These are phyloP conservation scores for Trichoderma brevicompactum DNA, from an alignment of 2,329 filamentous ascomycete genomes.

Conservation along the genomic window DNA sequence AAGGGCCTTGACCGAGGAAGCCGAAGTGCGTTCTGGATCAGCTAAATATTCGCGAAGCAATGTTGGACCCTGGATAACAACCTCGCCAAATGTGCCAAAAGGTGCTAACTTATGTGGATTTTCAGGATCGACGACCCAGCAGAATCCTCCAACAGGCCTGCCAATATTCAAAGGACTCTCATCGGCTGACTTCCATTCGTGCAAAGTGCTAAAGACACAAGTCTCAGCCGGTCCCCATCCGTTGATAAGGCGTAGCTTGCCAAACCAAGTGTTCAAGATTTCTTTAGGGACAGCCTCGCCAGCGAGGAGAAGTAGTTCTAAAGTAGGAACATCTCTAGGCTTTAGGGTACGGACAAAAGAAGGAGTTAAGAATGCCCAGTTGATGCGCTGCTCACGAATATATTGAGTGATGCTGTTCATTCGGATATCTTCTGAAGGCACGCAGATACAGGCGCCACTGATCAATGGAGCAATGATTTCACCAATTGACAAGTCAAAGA, in stretches of 20 bases:
- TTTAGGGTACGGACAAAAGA: neutral
- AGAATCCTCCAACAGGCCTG: too few relatives aligned
- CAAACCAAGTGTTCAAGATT: too few relatives aligned
- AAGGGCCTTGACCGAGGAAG: neutral
- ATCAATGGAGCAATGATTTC: constrained; percentile 6
- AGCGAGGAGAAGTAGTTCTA: constrained; percentile 13
- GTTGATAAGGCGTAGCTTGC: too few relatives aligned
- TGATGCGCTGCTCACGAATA: neutral
- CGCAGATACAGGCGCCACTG: neutral
- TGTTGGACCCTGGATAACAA: constrained; percentile 27
- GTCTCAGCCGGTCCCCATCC: too few relatives aligned
- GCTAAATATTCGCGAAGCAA: constrained; percentile 26
- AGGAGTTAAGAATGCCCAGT: constrained; percentile 19
- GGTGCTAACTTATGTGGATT: too few relatives aligned
- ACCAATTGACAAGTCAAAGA: constrained; percentile 27
- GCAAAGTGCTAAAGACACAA: too few relatives aligned
- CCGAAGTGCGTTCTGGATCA: constrained; percentile 19
- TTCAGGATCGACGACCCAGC: too few relatives aligned
- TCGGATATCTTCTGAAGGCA: constrained; percentile 16
- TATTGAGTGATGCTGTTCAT: constrained; percentile 15
- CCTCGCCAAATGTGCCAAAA: too few relatives aligned
- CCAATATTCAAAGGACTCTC: too few relatives aligned
- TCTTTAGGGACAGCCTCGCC: too few relatives aligned
- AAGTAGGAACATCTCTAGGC: neutral
- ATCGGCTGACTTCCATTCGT: too few relatives aligned